These are phyloP conservation scores for Fusarium globosum DNA, from an alignment of 2,329 filamentous ascomycete genomes.

Conservation along the genomic window DNA sequence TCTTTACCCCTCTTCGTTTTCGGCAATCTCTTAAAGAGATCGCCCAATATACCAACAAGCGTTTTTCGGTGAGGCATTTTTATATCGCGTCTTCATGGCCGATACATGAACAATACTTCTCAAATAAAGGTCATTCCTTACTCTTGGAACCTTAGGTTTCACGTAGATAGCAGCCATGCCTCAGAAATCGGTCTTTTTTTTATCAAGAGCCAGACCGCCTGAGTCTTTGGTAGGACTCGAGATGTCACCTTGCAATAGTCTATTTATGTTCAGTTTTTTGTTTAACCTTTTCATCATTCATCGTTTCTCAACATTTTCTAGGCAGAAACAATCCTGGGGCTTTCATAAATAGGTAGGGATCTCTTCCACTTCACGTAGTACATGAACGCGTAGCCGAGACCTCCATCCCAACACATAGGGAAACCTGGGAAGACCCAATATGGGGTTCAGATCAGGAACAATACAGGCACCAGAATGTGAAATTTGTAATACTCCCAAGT, in stretches of 20 bases:
- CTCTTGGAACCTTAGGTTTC: neutral
- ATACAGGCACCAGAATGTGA: neutral
- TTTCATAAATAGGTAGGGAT: neutral
- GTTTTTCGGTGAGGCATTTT: neutral
- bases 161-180: neutral
- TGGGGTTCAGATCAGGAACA: neutral
- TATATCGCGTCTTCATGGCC: neutral
- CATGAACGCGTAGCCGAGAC: neutral
- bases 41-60: neutral
- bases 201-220: neutral
- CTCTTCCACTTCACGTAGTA: neutral
- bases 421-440: neutral
- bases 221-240: neutral
- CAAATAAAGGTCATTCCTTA: neutral
- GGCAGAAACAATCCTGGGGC: neutral
- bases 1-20: neutral
- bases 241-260: neutral
- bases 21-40: neutral
- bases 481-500: neutral
- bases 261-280: neutral
- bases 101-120: neutral
- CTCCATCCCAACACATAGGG: neutral
- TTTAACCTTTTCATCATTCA: neutral
- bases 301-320: neutral
- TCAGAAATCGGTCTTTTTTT: neutral